Evolutionary conservation across 768 basidiomycete genomes (phyloP).

Genomic region (Naganishia vaughanmartiniae): DNA sequence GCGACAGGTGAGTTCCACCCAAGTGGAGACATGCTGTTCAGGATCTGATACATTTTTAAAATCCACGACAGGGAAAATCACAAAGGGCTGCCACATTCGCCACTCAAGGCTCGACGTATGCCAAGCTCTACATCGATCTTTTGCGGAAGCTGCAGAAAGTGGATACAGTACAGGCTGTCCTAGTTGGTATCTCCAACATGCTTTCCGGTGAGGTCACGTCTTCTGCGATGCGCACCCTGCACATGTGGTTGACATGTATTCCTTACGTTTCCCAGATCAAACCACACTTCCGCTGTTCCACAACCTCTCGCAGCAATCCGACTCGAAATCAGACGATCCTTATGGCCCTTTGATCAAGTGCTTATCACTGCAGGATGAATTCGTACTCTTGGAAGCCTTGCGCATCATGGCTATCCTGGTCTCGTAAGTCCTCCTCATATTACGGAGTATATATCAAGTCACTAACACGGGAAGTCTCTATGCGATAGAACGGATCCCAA

Average conservation of each 20-base stretch:
- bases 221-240: neutral
- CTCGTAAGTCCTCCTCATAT: constrained; percentile 16
- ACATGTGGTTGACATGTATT: constrained; percentile 13
- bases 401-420: constrained; percentile 85
- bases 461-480: neutral
- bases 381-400: constrained; percentile 83
- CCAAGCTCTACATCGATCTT: constrained; percentile 81
- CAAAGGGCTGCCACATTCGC: constrained; percentile 66
- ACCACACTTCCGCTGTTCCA: constrained; percentile 47
- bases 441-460: neutral
- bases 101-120: constrained; percentile 78
- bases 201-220: constrained; percentile 62
- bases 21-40: neutral
- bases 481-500: constrained; percentile 46
- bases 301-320: constrained; percentile 28
- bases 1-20: constrained; percentile 60
- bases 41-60: neutral
- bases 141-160: constrained; percentile 81
- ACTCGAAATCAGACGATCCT: constrained; percentile 38
- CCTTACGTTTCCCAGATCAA: constrained; percentile 31
- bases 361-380: constrained; percentile 84
- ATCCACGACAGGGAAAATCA: constrained; percentile 35
- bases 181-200: constrained; percentile 79
- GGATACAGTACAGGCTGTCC: constrained; percentile 70
- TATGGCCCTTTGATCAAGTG: constrained; percentile 57